Evolutionary conservation across 225 moss, liverwort and hornwort species (phyloP).

Genomic region (Polytrichum commune): DNA sequence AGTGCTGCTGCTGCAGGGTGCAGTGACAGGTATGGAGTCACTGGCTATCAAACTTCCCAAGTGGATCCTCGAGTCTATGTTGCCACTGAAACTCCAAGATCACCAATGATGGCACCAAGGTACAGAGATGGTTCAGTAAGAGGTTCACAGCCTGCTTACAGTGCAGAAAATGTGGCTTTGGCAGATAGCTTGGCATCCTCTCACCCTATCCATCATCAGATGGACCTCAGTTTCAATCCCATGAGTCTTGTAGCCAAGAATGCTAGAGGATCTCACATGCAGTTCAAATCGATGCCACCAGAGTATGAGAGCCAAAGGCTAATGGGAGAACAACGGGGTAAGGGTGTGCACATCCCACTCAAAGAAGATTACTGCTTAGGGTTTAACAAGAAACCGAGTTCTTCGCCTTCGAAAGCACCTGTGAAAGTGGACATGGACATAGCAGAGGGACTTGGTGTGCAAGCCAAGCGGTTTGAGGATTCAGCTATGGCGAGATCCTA

Average conservation of each 20-base stretch:
- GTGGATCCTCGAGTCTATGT: constrained; percentile 2
- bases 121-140: neutral
- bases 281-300: constrained; percentile 20
- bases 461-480: constrained; percentile 22
- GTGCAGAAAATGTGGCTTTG: neutral
- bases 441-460: neutral
- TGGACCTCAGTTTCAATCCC: constrained; percentile 19
- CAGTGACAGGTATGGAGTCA: neutral
- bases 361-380: constrained; percentile 27
- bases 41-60: neutral
- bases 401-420: constrained; percentile 31
- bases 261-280: constrained; percentile 24
- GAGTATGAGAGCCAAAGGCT: constrained; percentile 17
- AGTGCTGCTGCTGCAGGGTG: neutral
- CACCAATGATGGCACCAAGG: constrained; percentile 8
- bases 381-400: constrained; percentile 18
- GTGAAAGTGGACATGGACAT: constrained; percentile 28
- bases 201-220: constrained; percentile 24
- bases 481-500: constrained; percentile 13
- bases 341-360: constrained; percentile 24
- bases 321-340: constrained; percentile 19
- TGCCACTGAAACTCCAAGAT: constrained; percentile 15
- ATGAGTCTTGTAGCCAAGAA: constrained; percentile 12
- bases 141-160: neutral
- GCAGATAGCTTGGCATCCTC: constrained; percentile 5